Base-by-base conservation (phyloP, 345 rosid species). In the Noccaea caerulescens region DNA sequence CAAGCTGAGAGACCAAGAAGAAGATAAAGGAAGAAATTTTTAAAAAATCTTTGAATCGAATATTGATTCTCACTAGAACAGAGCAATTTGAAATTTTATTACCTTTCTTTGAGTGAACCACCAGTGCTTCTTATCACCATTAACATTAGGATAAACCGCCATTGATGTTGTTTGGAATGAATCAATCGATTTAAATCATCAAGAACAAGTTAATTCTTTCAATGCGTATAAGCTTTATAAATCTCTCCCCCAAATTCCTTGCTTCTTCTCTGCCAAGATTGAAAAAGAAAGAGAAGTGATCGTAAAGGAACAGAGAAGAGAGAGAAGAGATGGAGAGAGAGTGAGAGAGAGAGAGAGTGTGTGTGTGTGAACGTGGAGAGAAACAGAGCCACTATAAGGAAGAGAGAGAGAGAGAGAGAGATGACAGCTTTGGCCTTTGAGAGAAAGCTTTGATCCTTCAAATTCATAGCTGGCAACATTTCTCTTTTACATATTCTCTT, bases 61-160 rank as follows among this genome's bases (percentile, higher is more conserved):
- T 54, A n/a, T 10, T 57, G 44, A 18, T 58, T 37, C 14, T 42
- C 37, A 3, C 37, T 41, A 39, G 33, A 43, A 8, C 0, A 47
- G 5, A 10, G 7, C 4, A 6, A 25, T 8, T 47, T 3, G 25
- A 9, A 3, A 27, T 1, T 54, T 6, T 14, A 8, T 51, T 63
- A 87, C 99, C 96, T 86, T 93, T 59, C 94, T 74, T 66, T 89
- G 88, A 76, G 79, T 87, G 71, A 91, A 90, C 99, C 99, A 94
- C 96, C 97, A 91, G 72, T 84, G 93, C 59, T 84, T 89, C 82
- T 80, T 91, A 18, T 88, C 91, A n/a, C 73, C 69, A 76, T 32
- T 68, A 23, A 62, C 69, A 61, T 66, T 72, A 44, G 73, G 60
- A 69, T 46, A 72, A 7, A 73, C 89, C 69, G 86, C 46, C 69